Evolutionary conservation across 2,329 filamentous ascomycete genomes (phyloP).

Genomic region (Blastomyces gilchristii): DNA sequence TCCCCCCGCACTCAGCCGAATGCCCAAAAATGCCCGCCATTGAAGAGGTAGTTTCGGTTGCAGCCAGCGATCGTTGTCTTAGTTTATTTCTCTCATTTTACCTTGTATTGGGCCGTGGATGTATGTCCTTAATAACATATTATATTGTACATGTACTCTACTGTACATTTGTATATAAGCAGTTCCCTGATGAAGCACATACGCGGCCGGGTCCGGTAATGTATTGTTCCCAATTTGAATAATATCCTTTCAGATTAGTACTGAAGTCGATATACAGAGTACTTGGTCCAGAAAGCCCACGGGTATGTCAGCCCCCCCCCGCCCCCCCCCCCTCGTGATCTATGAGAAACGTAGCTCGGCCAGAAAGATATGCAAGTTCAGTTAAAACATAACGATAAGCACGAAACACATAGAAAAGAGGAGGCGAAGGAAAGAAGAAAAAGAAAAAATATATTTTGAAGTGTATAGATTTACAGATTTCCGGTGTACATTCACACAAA

Average conservation of each 20-base stretch:
- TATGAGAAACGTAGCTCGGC: background rate
- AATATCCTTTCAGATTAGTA: background rate
- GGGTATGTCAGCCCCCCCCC: background rate
- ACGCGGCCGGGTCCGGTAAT: background rate
- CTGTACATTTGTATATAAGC: background rate
- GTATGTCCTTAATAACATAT: background rate
- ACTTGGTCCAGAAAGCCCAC: background rate
- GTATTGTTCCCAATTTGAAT: background rate
- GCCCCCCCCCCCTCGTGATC: background rate
- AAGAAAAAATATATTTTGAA: slow-evolving; percentile 3
- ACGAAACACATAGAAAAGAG: background rate
- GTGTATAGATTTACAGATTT: slow-evolving; percentile 9
- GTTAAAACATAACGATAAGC: background rate
- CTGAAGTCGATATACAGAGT: background rate
- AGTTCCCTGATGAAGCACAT: background rate
- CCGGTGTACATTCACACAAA: slow-evolving; percentile 4
- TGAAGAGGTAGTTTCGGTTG: background rate
- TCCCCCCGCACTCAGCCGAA: no score
- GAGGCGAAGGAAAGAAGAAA: background rate
- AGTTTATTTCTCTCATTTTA: background rate
- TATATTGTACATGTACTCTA: no score
- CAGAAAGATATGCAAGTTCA: background rate
- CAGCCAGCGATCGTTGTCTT: background rate
- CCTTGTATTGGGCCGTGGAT: background rate
- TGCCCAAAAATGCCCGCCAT: background rate